Conservation (phyloP, 2,329 filamentous ascomycete species). For the Microcyclospora tardicrescens region DNA sequence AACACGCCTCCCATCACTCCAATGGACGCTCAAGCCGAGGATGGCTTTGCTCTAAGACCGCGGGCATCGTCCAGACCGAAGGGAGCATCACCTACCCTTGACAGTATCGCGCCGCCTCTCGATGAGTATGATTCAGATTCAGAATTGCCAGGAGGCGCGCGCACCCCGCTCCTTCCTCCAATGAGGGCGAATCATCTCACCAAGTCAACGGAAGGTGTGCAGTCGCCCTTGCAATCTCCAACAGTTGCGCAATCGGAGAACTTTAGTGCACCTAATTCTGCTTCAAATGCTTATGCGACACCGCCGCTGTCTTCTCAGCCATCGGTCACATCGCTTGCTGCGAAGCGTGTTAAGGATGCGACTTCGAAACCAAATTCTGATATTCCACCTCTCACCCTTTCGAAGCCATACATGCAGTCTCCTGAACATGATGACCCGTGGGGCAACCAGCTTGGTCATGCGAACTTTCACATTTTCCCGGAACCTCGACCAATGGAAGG, state of each 20-base stretch:
- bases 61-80: background rate
- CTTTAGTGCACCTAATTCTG: conserved; percentile 26
- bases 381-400: conserved; percentile 51
- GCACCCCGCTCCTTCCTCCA: conserved; percentile 75
- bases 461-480: conserved; percentile 80
- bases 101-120: conserved; percentile 1
- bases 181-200: conserved; percentile 51
- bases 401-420: background rate
- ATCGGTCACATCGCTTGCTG: conserved; percentile 58
- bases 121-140: conserved; percentile 11
- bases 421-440: conserved; percentile 44
- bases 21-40: conserved; percentile 3
- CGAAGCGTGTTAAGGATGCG: no score
- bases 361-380: conserved; percentile 39
- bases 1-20: conserved; percentile 23
- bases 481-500: conserved; percentile 60
- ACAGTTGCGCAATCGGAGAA: conserved; percentile 46
- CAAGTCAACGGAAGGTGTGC: conserved; percentile 42
- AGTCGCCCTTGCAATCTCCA: conserved; percentile 79
- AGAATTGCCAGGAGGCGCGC: conserved; percentile 40
- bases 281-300: conserved; percentile 42
- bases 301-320: conserved; percentile 66
- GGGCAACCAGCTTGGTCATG: conserved; percentile 76
- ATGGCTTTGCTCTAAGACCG: conserved; percentile 1
- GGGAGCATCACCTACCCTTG: background rate